Base-by-base conservation (phyloP, 2,329 filamentous ascomycete genomes). In the Cordyceps javanica region DNA sequence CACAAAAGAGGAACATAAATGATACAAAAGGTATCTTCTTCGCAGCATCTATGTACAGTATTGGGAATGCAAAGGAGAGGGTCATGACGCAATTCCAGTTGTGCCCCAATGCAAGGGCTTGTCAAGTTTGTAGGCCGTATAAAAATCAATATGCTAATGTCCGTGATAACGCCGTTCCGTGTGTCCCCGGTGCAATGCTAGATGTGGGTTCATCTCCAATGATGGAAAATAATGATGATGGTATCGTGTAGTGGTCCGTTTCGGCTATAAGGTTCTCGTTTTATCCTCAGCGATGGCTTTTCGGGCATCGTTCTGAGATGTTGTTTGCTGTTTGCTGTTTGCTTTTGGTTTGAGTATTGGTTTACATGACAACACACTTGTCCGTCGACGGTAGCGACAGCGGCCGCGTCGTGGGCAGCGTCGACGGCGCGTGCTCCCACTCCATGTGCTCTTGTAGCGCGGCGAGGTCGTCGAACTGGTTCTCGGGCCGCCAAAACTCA, bases 371-470 rank as follows among this genome's bases (percentile, higher is more conserved):
- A 45, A 59, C 62, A 62, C 81, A 84, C 34, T 66, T 77, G 25
- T 69, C 67, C 39, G 68, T 63, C 44, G 67, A 63, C 2, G 71
- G 68, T 36, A 73, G 49, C 32, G 68, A 60, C 11, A 67, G 58
- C 11, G 66, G 68, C 41, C 70, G 69, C 58, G 76, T 62, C 3
- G 65, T 64, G 8, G 75, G 73, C 55, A 74, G 66, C 36, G 71
- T 68, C 10, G 73, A 64, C 1, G 73, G 69, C 7, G 73, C 75
- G 61, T 85, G 82, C 60, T 76, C 72, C 82, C 82, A 85, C 62
- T 79, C 78, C 28, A 85, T 71, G 62, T 85, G 82, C 59, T 77
- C 76, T 66, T 77, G 77, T 38, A 84, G 77, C 16, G 72, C 71
- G 16, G 67, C 69, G 45, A 85, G 66, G 61, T 76, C 73, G 44